Evolutionary conservation across 2,329 filamentous ascomycete genomes (phyloP).

Genomic region (Pseudogymnoascus sp.): DNA sequence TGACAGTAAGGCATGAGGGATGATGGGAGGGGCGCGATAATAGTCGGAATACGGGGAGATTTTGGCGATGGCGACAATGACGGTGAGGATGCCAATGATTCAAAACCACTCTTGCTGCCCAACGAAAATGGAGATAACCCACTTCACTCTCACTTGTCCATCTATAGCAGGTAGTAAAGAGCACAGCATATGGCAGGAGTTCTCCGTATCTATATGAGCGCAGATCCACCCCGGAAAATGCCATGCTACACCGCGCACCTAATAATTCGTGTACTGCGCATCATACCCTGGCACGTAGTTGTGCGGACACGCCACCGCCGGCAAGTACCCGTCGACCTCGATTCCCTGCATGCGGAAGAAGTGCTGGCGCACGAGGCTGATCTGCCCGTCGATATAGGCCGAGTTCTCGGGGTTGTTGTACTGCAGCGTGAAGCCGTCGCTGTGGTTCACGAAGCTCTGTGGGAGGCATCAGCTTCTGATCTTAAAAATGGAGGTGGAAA

Average conservation of each 20-base stretch:
- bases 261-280: slow-evolving; percentile 16
- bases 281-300: slow-evolving; percentile 22
- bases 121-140: slow-evolving; percentile 2
- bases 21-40: background rate
- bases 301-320: slow-evolving; percentile 34
- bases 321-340: slow-evolving; percentile 29
- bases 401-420: slow-evolving; percentile 39
- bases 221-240: background rate
- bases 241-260: background rate
- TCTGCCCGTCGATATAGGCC: slow-evolving; percentile 31
- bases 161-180: background rate
- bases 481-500: too few relatives aligned
- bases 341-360: slow-evolving; percentile 35
- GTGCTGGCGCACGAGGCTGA: slow-evolving; percentile 38
- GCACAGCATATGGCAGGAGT: background rate
- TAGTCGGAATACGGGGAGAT: background rate
- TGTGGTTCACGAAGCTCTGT: slow-evolving; percentile 38
- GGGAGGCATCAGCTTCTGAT: too few relatives aligned
- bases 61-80: background rate
- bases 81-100: background rate
- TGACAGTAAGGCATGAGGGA: background rate
- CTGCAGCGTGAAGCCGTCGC: slow-evolving; percentile 39
- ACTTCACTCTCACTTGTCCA: background rate
- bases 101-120: background rate
- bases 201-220: background rate